Evolutionary conservation across 2,329 filamentous ascomycete genomes (phyloP).

Genomic region (Phaeoacremonium minimum): DNA sequence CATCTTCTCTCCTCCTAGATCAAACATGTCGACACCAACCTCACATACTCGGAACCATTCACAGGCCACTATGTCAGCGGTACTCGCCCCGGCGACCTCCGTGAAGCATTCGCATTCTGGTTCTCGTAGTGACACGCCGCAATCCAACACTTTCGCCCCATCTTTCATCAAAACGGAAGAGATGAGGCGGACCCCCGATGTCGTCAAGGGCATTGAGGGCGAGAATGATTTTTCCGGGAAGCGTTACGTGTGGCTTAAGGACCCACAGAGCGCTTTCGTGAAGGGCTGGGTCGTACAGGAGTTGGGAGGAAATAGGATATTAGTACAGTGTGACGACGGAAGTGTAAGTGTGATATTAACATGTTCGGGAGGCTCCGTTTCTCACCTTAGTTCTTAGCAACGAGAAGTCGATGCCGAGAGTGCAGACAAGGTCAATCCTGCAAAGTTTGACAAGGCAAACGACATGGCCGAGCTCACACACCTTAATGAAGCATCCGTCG

Average conservation of each 20-base stretch:
- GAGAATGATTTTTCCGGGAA: constrained; percentile 99
- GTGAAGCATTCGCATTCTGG: neutral
- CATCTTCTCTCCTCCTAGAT: constrained; percentile 53
- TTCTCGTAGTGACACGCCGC: constrained; percentile 47
- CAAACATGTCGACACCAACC: constrained; percentile 36
- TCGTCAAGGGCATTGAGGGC: constrained; percentile 76
- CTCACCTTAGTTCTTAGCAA: constrained; percentile 51
- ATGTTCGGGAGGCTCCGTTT: neutral
- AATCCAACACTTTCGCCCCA: constrained; percentile 84
- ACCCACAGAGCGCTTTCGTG: constrained; percentile 82
- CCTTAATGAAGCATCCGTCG: constrained; percentile 94
- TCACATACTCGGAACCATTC: constrained; percentile 29
- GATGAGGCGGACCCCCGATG: constrained; percentile 51
- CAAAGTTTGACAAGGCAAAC: constrained; percentile 98
- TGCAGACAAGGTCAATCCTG: constrained; percentile 98
- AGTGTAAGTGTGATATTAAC: constrained; percentile 52
- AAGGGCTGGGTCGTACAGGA: constrained; percentile 91
- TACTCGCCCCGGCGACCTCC: neutral
- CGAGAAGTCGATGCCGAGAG: constrained; percentile 80
- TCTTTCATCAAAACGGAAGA: constrained; percentile 93
- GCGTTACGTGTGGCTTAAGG: constrained; percentile 95
- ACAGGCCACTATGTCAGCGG: constrained; percentile 7
- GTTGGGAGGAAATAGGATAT: constrained; percentile 59
- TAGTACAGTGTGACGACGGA: constrained; percentile 93
- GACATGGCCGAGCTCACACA: constrained; percentile 99